Evolutionary conservation across 164 flowering plant species (phyloP).

Genomic region (Amborella trichopoda): DNA sequence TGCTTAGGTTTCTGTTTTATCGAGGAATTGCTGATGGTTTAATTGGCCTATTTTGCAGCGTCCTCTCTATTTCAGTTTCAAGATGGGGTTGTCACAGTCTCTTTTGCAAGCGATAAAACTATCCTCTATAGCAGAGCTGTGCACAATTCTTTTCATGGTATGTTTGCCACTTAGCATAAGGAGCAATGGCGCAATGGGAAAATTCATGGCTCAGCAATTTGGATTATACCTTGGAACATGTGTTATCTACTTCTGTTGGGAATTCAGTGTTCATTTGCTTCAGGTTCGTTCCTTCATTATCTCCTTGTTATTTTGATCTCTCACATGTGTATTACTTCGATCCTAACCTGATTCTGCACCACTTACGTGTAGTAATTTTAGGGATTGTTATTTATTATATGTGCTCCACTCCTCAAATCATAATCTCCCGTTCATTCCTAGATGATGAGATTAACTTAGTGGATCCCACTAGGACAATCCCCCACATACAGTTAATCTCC

Average conservation of each 20-base stretch:
- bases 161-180: constrained; percentile 29
- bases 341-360: too few relatives aligned
- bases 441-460: background rate
- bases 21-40: too few relatives aligned
- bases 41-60: too few relatives aligned
- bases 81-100: constrained; percentile 70
- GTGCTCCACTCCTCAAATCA: background rate
- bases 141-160: constrained; percentile 27
- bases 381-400: background rate
- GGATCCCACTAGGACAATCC: too few relatives aligned
- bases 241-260: constrained; percentile 68
- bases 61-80: constrained; percentile 79
- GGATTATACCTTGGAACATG: constrained; percentile 37
- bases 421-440: background rate
- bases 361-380: background rate
- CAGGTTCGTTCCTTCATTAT: constrained; percentile 35
- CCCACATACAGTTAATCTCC: too few relatives aligned
- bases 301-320: background rate
- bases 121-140: constrained; percentile 35
- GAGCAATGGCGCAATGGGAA: constrained; percentile 17
- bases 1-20: too few relatives aligned
- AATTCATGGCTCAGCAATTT: constrained; percentile 35
- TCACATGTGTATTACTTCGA: background rate
- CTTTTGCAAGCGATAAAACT: constrained; percentile 39
- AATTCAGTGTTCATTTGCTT: constrained; percentile 63